A percentile compares a stretch with the other conserved stretches of the same genome.
Evolutionary conservation across 2,329 filamentous ascomycete genomes (phyloP).

Genomic region (Aspergillus pseudoglaucus): DNA sequence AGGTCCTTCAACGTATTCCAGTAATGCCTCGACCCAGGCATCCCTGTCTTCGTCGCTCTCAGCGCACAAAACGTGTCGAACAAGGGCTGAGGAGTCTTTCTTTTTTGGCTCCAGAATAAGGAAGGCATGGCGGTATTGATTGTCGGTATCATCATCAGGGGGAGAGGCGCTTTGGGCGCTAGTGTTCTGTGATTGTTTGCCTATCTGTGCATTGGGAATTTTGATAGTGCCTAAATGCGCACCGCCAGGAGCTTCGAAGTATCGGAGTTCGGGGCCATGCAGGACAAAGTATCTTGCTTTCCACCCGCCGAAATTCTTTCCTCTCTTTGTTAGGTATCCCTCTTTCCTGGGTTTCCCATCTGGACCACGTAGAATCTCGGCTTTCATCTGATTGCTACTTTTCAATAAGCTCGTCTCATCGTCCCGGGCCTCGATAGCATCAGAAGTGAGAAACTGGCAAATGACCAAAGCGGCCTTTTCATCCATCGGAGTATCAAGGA

Average conservation of each 20-base stretch:
- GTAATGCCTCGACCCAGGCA: constrained; percentile 81
- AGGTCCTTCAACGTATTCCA: constrained; percentile 71
- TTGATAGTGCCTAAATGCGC: constrained; percentile 91
- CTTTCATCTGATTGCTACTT: constrained; percentile 24
- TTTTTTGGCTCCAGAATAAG: constrained; percentile 91
- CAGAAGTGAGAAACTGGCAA: constrained; percentile 74
- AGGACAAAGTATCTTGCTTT: constrained; percentile 74
- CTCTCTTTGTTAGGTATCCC: constrained; percentile 91
- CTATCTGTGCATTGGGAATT: constrained; percentile 82
- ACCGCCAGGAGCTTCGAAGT: constrained; percentile 86
- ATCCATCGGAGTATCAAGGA: constrained; percentile 77
- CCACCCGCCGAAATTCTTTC: constrained; percentile 99
- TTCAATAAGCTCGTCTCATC: constrained; percentile 48
- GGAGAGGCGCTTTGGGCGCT: constrained; percentile 54
- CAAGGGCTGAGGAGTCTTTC: constrained; percentile 80
- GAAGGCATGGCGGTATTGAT: constrained; percentile 95
- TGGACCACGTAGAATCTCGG: constrained; percentile 42
- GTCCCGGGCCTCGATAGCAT: constrained; percentile 51
- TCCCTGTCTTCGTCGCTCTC: constrained; percentile 92
- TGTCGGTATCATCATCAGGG: constrained; percentile 73
- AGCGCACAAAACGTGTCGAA: constrained; percentile 90
- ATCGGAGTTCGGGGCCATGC: constrained; percentile 68
- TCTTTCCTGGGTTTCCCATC: constrained; percentile 67
- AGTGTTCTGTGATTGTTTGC: constrained; percentile 71
- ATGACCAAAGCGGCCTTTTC: constrained; percentile 69